Evolutionary conservation across 768 basidiomycete genomes (phyloP).

Genomic region (Kwoniella sp.): DNA sequence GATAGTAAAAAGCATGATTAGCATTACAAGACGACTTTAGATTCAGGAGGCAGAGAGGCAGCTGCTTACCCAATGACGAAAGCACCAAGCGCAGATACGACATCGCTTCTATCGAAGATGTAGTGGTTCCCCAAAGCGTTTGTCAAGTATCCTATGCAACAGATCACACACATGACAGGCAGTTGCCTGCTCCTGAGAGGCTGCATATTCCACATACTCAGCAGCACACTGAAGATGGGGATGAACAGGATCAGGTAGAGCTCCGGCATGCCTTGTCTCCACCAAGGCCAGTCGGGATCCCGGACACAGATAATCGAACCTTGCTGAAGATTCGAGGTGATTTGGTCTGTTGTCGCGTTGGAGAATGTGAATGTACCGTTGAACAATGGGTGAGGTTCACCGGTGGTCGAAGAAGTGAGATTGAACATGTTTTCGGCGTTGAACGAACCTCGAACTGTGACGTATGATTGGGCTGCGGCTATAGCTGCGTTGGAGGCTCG

Average conservation of each 20-base stretch:
- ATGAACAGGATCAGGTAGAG: constrained; percentile 58
- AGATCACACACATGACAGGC: constrained; percentile 61
- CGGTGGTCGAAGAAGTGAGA: constrained; percentile 2
- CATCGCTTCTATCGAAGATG: constrained; percentile 71
- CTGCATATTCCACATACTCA: constrained; percentile 76
- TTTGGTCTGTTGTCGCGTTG: constrained; percentile 38
- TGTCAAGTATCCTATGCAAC: constrained; percentile 59
- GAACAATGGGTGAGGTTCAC: constrained; percentile 20
- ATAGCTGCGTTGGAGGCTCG: constrained; percentile 56
- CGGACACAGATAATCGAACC: constrained; percentile 68
- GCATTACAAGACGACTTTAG: too few species aligned
- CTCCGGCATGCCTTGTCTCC: constrained; percentile 77
- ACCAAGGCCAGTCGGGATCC: constrained; percentile 69
- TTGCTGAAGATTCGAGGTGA: constrained; percentile 58
- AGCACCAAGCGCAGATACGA: constrained; percentile 76
- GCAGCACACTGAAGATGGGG: constrained; percentile 60
- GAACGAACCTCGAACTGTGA: constrained; percentile 69
- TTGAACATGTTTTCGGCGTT: constrained; percentile 59
- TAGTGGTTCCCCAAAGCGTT: constrained; percentile 80
- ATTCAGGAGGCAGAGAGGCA: too few species aligned
- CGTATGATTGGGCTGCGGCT: constrained; percentile 61
- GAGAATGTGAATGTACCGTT: constrained; percentile 53
- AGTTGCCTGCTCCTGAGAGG: constrained; percentile 72
- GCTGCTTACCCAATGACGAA: constrained; percentile 77
- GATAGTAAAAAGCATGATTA: not conserved